Evolutionary conservation across 257 asterid species (phyloP), one percentile per base, ranked within the genome.

Genomic region (Plantago major): DNA sequence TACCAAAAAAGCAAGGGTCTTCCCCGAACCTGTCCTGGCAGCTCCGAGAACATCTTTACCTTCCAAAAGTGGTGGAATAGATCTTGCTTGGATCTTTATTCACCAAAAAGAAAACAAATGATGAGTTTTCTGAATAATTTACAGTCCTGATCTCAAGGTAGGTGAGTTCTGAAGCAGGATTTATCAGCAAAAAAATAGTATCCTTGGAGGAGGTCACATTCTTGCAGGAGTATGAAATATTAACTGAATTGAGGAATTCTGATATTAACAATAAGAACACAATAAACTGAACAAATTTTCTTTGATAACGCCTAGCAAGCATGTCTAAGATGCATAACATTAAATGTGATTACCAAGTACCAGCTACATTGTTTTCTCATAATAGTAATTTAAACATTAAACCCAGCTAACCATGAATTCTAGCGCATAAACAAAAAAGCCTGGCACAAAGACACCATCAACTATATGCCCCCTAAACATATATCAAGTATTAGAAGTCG

Each of bases 1-100:
- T 49, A 93, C 28, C 51, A 93, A 62, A 73, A 93, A 93, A 40
- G 99, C 97, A 52, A 89, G 94, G 48, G 99, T 93, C 79, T 93
- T 93, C 42, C 99, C 97, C 0, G 99, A 93, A 70, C 99, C 99
- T 11, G 99, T 89, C 71, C 97, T 81, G 71, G 99, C 99, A 74
- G 99, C 96, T 73, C 99, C 99, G 22, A 92, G 96, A 67, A 92
- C 89, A 81, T 85, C 91, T 75, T 87, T 79, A 10, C 95, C 97
- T 71, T 84, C 92, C 67, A 89, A 40, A 59, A 93, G 86, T 17
- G 94, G 94, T 18, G 96, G 94, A 64, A 93, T 85, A 11, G 96
- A 71, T 68, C 90, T 77, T n/a, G 92, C 92, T 87, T 93, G 99
- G 65, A 93, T 89, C 99, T 93, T 60, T 72, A 76, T 68, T 16